Base-by-base conservation (phyloP, 208 protist genomes). In the Acanthamoeba divionensis region DNA sequence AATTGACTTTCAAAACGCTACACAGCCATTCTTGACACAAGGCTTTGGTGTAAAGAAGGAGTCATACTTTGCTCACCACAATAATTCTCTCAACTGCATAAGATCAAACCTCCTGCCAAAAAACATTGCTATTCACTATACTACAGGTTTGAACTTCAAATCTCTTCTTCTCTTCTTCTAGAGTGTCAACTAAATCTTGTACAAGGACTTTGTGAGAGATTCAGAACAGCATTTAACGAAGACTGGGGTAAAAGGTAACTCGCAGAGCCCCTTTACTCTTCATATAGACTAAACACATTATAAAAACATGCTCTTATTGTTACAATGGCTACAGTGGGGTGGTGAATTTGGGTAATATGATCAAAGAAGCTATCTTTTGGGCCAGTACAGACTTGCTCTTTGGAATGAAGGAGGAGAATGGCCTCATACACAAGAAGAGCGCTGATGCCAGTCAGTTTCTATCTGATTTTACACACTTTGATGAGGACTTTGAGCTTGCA, bases 51-150 rank as follows among this genome's bases (percentile, higher is more conserved):
- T 79, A 48, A 26, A 41, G 45, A 79, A 79, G 67, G 67, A 52
- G 21, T 79, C 69, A n/a, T 79, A 79, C 69, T 79, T 79, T n/a
- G 18, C 69, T 15, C 69, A 79, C 45, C 69, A 79, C 69, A 79
- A 79, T 33, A 48, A 41, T 26, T 41, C 69, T 13, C 69, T 79
- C 2, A 48, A 79, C 26, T 79, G 69, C 45, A 48, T 79, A 13
- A 41, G 69, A n/a, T n/a, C 69, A 1, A 50, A 54, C 47, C 69
- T 79, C 7, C 69, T 79, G 13, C 69, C 69, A 41, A 79, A 55
- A 48, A 55, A 55, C 45, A 41, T 79, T 24, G 50, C 69, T 26
- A 47, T 24, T 18, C 45, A 55, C 69, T 79, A 79, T 48, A 79
- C 69, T 0, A 29, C 69, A 15, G 31, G 66, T 73, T n/a, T n/a